These are phyloP conservation scores for Oropetium thomaeum DNA, from an alignment of 176 grass and related monocot species.

Conservation along the genomic window DNA sequence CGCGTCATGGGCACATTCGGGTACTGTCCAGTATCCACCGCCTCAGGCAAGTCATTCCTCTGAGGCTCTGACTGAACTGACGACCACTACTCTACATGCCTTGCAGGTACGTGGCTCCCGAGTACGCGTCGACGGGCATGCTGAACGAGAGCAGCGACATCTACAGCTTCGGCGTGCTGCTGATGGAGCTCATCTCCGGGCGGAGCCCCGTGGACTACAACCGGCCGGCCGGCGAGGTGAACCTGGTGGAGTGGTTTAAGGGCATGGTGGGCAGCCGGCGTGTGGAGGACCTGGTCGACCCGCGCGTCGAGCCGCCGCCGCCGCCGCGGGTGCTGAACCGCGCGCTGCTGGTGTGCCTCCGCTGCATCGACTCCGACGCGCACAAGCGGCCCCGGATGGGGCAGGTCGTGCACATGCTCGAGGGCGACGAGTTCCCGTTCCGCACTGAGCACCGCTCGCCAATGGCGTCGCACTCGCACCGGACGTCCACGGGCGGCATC, in stretches of 20 bases:
- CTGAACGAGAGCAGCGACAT: constrained; percentile 95
- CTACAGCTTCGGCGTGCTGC: constrained; percentile 96
- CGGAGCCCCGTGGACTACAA: constrained; percentile 88
- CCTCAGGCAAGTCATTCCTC: neutral
- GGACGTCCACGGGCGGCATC: constrained; percentile 40
- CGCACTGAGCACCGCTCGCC: constrained; percentile 69
- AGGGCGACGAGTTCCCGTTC: constrained; percentile 89
- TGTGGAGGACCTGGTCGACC: constrained; percentile 71
- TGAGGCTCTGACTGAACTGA: too few species aligned
- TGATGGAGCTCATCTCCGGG: constrained; percentile 95
- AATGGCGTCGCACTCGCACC: constrained; percentile 38
- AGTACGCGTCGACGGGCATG: constrained; percentile 95
- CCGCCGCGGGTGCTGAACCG: constrained; percentile 65
- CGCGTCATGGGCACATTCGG: constrained; percentile 98
- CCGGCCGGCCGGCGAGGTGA: constrained; percentile 77
- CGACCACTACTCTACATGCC: neutral
- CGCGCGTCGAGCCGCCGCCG: constrained; percentile 50
- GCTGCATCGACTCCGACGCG: constrained; percentile 86
- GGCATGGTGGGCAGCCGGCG: constrained; percentile 70
- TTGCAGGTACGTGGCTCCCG: constrained; percentile 88
- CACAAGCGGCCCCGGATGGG: constrained; percentile 90
- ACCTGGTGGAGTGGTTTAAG: constrained; percentile 99
- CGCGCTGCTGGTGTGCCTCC: constrained; percentile 75
- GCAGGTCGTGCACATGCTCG: constrained; percentile 94
- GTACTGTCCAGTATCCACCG: constrained; percentile 26